Evolutionary conservation across 345 rosid species (phyloP), one percentile per base, ranked within the genome.

Genomic region (Isatis tinctoria): DNA sequence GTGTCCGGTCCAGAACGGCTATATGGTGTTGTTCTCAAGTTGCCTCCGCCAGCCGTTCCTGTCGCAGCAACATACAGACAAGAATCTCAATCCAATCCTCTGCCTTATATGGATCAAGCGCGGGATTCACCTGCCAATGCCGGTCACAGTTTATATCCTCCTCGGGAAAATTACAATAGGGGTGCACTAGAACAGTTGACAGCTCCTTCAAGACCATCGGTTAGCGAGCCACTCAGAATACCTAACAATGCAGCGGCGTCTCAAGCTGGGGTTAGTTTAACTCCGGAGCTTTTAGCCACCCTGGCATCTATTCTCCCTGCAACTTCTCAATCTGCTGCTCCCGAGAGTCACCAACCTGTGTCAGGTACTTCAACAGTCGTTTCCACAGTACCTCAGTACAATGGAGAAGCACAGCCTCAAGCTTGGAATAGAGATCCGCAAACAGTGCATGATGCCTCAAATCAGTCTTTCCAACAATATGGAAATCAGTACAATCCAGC

Each of bases 11-110:
- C 90, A 20, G 98, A 96, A 67, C 93, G 99, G 36, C 83, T 96
- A 27, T 96, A 92, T 79, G 99, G 98, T 27, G 98, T 96, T 48
- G 97, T 95, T 60, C 91, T 95, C 78, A 92, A 87, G 83, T 63
- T 92, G 80, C 67, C 80, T 20, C 91, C 87, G 2, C 89, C 88
- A 77, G 82, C 88, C 40, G 79, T 53, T 52, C 81, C 92, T 51
- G 72, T 59, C 44, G 60, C 79, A 61, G 78, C 81, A 66, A 20
- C 85, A 1, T 18, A 61, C 56, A 84, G 82, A 54, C 88, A 77
- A 59, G 86, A 85, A 22, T 67, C 67, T 39, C 89, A 79, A 70
- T 73, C 88, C 36, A 67, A 68, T 57, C 82, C 75, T 76, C 67
- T 70, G 41, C 48, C 83, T 56, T 82, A 74, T 47, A 52, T 72